Conservation (phyloP, 768 basidiomycete species). For the Peribolospora kevripleyi region DNA sequence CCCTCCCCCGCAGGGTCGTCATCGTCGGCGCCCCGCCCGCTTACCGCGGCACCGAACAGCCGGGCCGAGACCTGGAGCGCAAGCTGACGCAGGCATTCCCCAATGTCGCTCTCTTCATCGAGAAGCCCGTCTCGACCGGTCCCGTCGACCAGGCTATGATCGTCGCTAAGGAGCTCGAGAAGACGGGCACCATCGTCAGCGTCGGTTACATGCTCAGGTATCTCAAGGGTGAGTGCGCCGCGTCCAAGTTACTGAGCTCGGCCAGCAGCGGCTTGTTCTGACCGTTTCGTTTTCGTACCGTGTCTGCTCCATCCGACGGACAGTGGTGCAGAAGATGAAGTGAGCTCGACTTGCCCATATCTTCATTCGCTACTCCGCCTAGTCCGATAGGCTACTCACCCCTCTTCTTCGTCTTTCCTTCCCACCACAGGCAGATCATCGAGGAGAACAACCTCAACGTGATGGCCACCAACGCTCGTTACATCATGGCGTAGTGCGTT, state of each 20-base stretch:
- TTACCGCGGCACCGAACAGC: background rate
- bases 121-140: slow-evolving; percentile 79
- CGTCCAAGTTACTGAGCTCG: too few species aligned
- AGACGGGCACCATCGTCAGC: background rate
- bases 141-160: slow-evolving; percentile 16
- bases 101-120: slow-evolving; percentile 39
- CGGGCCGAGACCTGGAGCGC: background rate
- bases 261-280: too few species aligned
- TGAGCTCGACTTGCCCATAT: slow-evolving; percentile 7
- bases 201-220: slow-evolving; percentile 64
- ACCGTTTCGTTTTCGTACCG: too few species aligned
- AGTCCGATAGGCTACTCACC: too few species aligned
- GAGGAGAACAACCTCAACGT: slow-evolving; percentile 80
- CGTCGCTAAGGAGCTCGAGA: background rate
- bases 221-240: slow-evolving; percentile 26
- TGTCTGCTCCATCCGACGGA: too few species aligned
- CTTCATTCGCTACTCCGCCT: too few species aligned
- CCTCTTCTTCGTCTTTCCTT: too few species aligned
- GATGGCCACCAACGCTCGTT: slow-evolving; percentile 87
- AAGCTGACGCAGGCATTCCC: background rate
- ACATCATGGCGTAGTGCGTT: slow-evolving; percentile 58
- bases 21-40: background rate
- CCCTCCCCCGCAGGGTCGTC: background rate
- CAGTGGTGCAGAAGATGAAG: slow-evolving; percentile 84
- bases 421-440: slow-evolving; percentile 33